A percentile compares a stretch with the other conserved stretches of the same genome.
phyloP scores from a whole-genome alignment of 176 grass and related monocot genomes.

The Musa itinerans region DNA sequence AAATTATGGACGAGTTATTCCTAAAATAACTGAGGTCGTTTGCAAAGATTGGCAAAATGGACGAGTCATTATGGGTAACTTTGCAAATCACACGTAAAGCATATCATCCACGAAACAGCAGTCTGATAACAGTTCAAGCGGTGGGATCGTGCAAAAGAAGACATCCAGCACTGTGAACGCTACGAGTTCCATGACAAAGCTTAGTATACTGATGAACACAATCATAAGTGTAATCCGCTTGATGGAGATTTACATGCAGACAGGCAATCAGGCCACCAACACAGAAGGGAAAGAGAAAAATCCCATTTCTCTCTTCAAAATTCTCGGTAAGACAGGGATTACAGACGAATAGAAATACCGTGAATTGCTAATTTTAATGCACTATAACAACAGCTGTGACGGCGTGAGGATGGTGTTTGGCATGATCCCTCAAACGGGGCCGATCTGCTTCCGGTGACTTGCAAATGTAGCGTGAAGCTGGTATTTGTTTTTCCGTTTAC shows the following conservation, averaged over 20 bases:
- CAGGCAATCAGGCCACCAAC: background rate
- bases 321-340: background rate
- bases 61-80: no score
- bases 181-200: no score
- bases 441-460: background rate
- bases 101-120: no score
- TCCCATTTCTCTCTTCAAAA: slow-evolving; percentile 9
- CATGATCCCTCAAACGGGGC: background rate
- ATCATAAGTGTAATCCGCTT: no score
- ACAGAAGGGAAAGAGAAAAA: background rate
- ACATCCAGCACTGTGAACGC: no score
- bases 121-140: no score
- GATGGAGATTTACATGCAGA: background rate
- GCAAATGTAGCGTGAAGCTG: background rate
- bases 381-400: background rate
- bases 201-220: no score
- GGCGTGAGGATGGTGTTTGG: background rate
- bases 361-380: slow-evolving; percentile 5
- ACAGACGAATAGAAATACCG: background rate
- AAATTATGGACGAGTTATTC: no score
- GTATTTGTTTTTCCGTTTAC: background rate
- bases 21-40: no score
- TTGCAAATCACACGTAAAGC: no score
- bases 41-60: no score
- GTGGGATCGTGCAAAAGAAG: no score